Evolutionary conservation across 495 filamentous ascomycete genomes (phyloP), one percentile per base, ranked within the genome.

Genomic region (Podospora fimiseda): DNA sequence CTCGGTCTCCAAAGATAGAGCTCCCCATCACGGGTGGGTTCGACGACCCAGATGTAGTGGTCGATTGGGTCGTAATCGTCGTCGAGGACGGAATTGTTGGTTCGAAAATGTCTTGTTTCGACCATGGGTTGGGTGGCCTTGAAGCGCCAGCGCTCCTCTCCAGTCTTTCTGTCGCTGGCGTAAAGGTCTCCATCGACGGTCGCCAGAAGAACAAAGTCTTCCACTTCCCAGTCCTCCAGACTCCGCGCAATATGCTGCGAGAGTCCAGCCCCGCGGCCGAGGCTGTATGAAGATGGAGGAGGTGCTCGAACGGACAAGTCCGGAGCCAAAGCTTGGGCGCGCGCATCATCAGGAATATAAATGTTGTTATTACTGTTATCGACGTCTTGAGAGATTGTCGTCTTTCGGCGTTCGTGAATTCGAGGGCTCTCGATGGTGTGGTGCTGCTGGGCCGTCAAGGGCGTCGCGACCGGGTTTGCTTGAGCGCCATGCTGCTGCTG

Each of bases 131-230:
- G 82, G 59, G 87, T 85, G 43, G 86, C 80, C 69, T 87, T 83
- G 48, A 95, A 76, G 62, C 83, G 83, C 93, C 93, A 98, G 67
- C 80, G 85, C 52, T 82, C 76, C 42, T 84, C 71, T 46, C 93
- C 93, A 52, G 83, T 91, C 66, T 87, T 88, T 59, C 93, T 80
- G 74, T 96, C 90, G 72, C 84, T 82, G 64, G 94, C 93, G 77
- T 95, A 87, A 68, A 98, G 82, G 56, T 87, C 87, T 75, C 93
- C 93, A 76, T 97, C 89, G 77, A 98, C 86, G 80, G 94, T 97
- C 87, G 94, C 90, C 86, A 98, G 75, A 76, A 98, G 87, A 69
- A 97, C 87, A 83, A 96, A 94, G 75, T 97, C 91, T 87, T 97
- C 92, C 73, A 96, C 90, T 82, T 96, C 89, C 91, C 90, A 97